Conservation (phyloP, 2,329 filamentous ascomycete genomes). For the Knufia fluminis region DNA sequence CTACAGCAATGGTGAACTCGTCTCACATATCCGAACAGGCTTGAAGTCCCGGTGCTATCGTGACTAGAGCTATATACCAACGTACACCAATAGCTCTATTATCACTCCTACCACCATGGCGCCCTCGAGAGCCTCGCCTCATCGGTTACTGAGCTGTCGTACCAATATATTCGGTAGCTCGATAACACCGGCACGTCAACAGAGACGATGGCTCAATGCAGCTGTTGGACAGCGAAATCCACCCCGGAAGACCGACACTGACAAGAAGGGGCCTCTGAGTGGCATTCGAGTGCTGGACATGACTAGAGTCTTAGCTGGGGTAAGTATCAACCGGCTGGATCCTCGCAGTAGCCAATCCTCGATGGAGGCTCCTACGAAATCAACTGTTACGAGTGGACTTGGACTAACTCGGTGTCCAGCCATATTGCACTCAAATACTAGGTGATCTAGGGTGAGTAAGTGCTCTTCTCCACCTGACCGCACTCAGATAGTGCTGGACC, state of each 20-base stretch:
- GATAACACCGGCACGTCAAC: not conserved
- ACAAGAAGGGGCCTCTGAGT: slow-evolving; percentile 51
- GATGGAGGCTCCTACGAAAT: too few species aligned
- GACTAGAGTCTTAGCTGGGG: slow-evolving; percentile 89
- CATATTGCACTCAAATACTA: slow-evolving; percentile 93
- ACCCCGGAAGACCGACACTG: slow-evolving; percentile 5
- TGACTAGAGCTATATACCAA: too few species aligned
- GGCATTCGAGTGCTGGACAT: slow-evolving; percentile 89
- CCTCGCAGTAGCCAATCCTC: too few species aligned
- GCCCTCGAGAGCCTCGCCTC: slow-evolving; percentile 9
- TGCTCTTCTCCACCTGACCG: slow-evolving; percentile 25
- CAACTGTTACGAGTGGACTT: too few species aligned
- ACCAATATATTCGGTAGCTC: not conserved
- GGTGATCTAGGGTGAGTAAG: slow-evolving; percentile 79
- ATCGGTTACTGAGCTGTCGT: not conserved
- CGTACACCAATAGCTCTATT: not conserved
- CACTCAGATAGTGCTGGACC: slow-evolving; percentile 5
- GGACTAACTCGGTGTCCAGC: slow-evolving; percentile 45
- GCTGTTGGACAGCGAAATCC: not conserved
- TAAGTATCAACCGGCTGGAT: slow-evolving; percentile 38
- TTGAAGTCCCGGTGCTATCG: too few species aligned
- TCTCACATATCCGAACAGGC: not conserved
- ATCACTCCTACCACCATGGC: not conserved
- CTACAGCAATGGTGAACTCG: not conserved
- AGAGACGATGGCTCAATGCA: slow-evolving; percentile 6